These are phyloP conservation scores for Alternaria solani DNA, from an alignment of 2,329 filamentous ascomycete genomes.

Conservation along the genomic window DNA sequence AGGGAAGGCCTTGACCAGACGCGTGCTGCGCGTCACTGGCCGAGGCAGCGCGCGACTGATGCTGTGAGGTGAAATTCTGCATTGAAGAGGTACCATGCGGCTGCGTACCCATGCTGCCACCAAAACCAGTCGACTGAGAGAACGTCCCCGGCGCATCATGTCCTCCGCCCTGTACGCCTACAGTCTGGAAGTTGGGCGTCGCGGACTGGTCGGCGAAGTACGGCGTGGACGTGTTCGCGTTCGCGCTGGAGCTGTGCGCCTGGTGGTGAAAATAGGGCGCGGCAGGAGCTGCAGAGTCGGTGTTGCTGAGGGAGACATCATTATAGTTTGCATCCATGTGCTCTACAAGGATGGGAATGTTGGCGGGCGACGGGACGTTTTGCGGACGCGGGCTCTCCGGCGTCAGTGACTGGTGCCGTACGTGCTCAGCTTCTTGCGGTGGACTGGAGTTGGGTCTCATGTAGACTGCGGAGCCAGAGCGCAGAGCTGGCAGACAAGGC, in stretches of 20 bases:
- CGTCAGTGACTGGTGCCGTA: conserved; percentile 70
- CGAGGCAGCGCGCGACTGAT: conserved; percentile 41
- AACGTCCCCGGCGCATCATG: conserved; percentile 33
- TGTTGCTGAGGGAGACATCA: conserved; percentile 69
- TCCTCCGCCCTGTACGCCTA: conserved; percentile 34
- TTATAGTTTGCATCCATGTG: conserved; percentile 77
- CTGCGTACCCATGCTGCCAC: conserved; percentile 40
- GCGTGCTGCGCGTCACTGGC: conserved; percentile 47
- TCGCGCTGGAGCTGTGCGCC: conserved; percentile 37
- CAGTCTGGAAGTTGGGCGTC: conserved; percentile 30
- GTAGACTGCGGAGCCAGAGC: conserved; percentile 49
- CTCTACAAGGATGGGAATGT: conserved; percentile 73
- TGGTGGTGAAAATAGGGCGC: conserved; percentile 45
- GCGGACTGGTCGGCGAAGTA: conserved; percentile 42
- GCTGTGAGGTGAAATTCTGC: conserved; percentile 47
- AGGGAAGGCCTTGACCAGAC: conserved; percentile 39
- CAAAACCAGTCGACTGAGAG: conserved; percentile 35
- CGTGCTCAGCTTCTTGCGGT: conserved; percentile 66
- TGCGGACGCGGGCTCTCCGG: conserved; percentile 76
- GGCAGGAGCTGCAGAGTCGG: conserved; percentile 39
- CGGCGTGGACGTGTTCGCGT: conserved; percentile 39
- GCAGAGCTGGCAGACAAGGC: conserved; percentile 24
- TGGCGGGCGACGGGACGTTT: conserved; percentile 72
- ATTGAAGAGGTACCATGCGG: conserved; percentile 50
- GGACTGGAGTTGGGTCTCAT: conserved; percentile 63